phyloP scores from a whole-genome alignment of 1,139 yeast genomes.

The Candida gigantensis region DNA sequence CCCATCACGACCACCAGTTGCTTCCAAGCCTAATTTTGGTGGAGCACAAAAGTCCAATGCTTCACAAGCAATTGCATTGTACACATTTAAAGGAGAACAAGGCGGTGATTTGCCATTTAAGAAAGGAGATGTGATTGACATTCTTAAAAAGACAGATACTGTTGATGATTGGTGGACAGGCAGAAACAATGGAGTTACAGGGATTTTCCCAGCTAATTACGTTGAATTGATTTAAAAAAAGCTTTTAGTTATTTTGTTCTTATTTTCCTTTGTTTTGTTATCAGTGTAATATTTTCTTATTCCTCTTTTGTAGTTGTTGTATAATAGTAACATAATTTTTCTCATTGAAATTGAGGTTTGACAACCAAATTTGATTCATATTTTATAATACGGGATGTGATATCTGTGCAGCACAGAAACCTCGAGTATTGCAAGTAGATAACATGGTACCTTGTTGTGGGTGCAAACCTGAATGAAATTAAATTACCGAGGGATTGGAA shows the following conservation, averaged over 20 bases:
- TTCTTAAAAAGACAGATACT: slow-evolving; percentile 80
- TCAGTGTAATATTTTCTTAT: neutral
- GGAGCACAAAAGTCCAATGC: slow-evolving; percentile 45
- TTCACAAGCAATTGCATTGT: slow-evolving; percentile 87
- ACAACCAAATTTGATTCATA: neutral
- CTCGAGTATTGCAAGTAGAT: slow-evolving; percentile 13
- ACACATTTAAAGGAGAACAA: slow-evolving; percentile 87
- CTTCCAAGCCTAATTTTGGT: slow-evolving; percentile 58
- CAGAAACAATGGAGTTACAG: slow-evolving; percentile 74
- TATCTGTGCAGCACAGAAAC: slow-evolving; percentile 5
- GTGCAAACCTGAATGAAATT: slow-evolving; percentile 12
- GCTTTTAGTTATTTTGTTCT: slow-evolving; percentile 1
- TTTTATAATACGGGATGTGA: slow-evolving; percentile 5
- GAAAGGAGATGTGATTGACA: slow-evolving; percentile 93
- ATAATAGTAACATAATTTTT: too few relatives aligned
- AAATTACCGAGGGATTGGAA: slow-evolving; percentile 11
- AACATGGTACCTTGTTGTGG: slow-evolving; percentile 12
- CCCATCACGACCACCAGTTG: slow-evolving; percentile 40
- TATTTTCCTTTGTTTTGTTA: neutral
- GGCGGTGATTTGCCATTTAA: slow-evolving; percentile 86
- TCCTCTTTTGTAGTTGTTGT: too few relatives aligned
- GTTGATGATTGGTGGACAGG: slow-evolving; percentile 99
- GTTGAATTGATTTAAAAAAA: slow-evolving; percentile 66
- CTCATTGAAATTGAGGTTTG: neutral
- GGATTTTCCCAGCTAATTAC: slow-evolving; percentile 96